Conservation (phyloP, 2,329 filamentous ascomycete genomes). For the Colletotrichum sp. region DNA sequence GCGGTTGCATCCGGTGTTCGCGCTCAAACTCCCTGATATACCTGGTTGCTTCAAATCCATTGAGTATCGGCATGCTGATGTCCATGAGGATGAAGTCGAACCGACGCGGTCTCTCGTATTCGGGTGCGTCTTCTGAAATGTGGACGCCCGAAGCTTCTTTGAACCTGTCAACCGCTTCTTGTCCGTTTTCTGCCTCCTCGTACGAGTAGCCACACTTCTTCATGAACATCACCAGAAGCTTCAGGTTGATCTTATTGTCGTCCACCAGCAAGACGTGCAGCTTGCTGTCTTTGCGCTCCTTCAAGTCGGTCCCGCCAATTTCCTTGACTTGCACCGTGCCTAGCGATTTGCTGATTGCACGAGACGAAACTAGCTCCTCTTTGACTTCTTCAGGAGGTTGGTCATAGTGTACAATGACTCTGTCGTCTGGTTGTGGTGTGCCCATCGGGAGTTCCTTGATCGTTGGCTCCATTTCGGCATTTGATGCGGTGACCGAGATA, state of each 20-base stretch:
- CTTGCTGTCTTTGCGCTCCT: neutral
- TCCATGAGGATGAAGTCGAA: slow-evolving; percentile 50
- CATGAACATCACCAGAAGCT: slow-evolving; percentile 46
- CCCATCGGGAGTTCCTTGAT: neutral
- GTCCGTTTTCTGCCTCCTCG: slow-evolving; percentile 49
- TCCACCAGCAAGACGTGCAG: slow-evolving; percentile 41
- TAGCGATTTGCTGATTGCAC: neutral
- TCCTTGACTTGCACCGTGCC: neutral
- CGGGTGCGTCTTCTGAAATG: neutral
- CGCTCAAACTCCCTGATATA: slow-evolving; percentile 54
- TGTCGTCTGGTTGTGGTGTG: neutral
- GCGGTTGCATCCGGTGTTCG: slow-evolving; percentile 40
- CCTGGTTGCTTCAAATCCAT: slow-evolving; percentile 53
- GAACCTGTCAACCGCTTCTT: slow-evolving; percentile 51
- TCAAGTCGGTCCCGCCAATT: neutral
- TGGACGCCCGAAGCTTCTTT: slow-evolving; percentile 28
- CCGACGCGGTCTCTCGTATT: slow-evolving; percentile 1
- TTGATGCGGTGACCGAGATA: neutral
- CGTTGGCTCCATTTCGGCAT: neutral
- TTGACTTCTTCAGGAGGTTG: neutral
- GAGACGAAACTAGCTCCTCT: neutral
- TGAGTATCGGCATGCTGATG: slow-evolving; percentile 61
- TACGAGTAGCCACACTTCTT: slow-evolving; percentile 44
- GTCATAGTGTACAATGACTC: neutral
- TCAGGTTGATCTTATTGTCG: slow-evolving; percentile 47